A percentile compares a stretch with the other conserved stretches of the same genome.
Evolutionary conservation across 2,329 filamentous ascomycete species (phyloP).

Genomic region (Fusarium sp.): DNA sequence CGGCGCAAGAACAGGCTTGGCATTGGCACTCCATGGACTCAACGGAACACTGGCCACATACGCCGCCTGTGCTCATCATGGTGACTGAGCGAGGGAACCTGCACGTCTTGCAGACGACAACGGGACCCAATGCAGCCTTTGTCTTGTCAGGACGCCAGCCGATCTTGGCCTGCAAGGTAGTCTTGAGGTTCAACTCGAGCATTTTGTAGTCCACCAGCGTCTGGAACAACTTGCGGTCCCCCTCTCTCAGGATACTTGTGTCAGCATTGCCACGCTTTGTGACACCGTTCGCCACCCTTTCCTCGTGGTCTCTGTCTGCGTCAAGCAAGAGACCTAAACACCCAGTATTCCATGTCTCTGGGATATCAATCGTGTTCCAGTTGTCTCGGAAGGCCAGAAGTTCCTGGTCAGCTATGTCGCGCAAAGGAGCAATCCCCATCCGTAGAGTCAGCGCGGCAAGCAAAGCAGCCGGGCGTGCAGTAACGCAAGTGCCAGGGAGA

Average conservation of each 20-base stretch:
- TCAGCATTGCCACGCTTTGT: constrained; percentile 25
- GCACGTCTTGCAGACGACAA: constrained; percentile 55
- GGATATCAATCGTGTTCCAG: constrained; percentile 60
- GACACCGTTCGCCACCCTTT: constrained; percentile 41
- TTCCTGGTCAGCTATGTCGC: constrained; percentile 54
- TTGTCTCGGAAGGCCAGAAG: constrained; percentile 54
- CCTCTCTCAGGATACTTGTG: constrained; percentile 47
- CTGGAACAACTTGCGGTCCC: constrained; percentile 57
- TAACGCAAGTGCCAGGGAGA: constrained; percentile 60
- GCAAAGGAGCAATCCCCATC: constrained; percentile 58
- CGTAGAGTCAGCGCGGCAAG: constrained; percentile 60
- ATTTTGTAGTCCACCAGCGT: constrained; percentile 59
- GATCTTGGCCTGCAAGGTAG: constrained; percentile 55
- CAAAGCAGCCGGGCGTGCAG: constrained; percentile 57
- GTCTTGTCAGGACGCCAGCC: constrained; percentile 60
- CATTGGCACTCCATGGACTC: constrained; percentile 36
- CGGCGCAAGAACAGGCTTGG: constrained; percentile 22
- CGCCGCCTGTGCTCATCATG: constrained; percentile 54
- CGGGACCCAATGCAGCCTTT: constrained; percentile 55
- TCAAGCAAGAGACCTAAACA: constrained; percentile 60
- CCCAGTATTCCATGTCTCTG: constrained; percentile 61
- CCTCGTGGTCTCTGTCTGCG: constrained; percentile 54
- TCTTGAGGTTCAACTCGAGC: constrained; percentile 59
- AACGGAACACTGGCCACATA: constrained; percentile 57
- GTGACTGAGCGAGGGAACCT: constrained; percentile 61